phyloP scores from a whole-genome alignment of 345 rosid genomes.

The Corymbia maculata region DNA sequence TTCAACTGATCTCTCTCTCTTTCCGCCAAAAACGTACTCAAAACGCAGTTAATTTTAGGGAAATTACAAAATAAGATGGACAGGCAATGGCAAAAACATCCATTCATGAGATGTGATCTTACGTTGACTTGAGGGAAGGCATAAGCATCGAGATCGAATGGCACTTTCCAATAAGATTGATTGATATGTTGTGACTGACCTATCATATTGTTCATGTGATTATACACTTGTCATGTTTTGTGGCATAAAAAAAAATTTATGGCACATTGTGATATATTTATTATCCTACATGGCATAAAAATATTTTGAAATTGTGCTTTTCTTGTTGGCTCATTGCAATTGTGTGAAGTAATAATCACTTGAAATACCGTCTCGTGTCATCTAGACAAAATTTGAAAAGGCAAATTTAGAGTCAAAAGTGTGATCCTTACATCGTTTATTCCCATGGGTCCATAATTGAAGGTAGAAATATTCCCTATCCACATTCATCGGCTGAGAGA shows the following conservation, averaged over 20 bases:
- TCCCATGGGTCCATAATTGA: not conserved
- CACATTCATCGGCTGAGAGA: not conserved
- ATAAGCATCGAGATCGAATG: not conserved
- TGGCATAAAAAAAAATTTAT: not conserved
- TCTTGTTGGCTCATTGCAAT: not conserved
- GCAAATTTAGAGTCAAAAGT: not conserved
- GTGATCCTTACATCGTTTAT: not conserved
- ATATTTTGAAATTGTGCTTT: not conserved
- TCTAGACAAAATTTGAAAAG: not conserved
- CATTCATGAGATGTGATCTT: not conserved
- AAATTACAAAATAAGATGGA: not conserved
- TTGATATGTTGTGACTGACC: not conserved
- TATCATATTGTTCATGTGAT: not conserved
- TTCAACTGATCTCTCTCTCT: not conserved
- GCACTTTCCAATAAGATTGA: not conserved
- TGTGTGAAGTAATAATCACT: not conserved
- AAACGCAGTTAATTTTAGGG: not conserved
- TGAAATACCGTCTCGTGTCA: not conserved
- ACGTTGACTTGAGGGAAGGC: not conserved
- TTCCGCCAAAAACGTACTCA: not conserved
- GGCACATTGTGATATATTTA: not conserved
- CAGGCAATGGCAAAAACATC: not conserved
- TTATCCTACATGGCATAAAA: not conserved
- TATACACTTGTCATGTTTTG: not conserved
- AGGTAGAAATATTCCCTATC: not conserved